A percentile compares a stretch with the other conserved stretches of the same genome.
Conservation (phyloP, 768 basidiomycete genomes). For the Termitomyces sp. region DNA sequence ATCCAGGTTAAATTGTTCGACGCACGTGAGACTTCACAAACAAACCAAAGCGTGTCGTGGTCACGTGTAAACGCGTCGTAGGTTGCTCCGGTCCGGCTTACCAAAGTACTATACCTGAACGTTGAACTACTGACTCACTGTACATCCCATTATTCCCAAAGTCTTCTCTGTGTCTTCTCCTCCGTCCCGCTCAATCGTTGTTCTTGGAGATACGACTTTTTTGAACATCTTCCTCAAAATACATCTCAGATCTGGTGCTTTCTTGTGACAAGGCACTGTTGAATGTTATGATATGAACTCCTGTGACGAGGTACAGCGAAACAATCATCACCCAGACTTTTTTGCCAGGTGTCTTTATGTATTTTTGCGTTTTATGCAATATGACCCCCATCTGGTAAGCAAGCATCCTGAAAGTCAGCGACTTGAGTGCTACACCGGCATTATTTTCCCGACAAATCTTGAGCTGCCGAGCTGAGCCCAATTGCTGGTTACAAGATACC, state of each 20-base stretch:
- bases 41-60: constrained; percentile 7
- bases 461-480: not conserved
- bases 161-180: not conserved
- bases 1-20: constrained; percentile 16
- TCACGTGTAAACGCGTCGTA: constrained; percentile 12
- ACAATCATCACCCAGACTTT: too few species aligned
- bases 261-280: too few species aligned
- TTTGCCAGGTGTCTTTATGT: too few species aligned
- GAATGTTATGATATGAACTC: too few species aligned
- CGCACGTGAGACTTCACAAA: constrained; percentile 11
- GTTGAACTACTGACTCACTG: too few species aligned
- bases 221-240: too few species aligned
- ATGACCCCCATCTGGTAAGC: not conserved
- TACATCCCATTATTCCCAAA: not conserved
- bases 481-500: not conserved
- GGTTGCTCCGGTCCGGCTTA: too few species aligned
- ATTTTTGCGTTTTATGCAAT: too few species aligned
- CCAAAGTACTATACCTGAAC: too few species aligned
- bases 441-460: not conserved
- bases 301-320: too few species aligned
- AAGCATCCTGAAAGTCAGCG: not conserved
- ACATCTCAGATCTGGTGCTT: too few species aligned
- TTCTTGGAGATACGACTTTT: not conserved
- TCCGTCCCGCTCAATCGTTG: not conserved
- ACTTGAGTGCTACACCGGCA: not conserved